Evolutionary conservation across 1,284 basidiomycete genomes (phyloP), one percentile per base, ranked within the genome.

Genomic region (Ustilago sp.): DNA sequence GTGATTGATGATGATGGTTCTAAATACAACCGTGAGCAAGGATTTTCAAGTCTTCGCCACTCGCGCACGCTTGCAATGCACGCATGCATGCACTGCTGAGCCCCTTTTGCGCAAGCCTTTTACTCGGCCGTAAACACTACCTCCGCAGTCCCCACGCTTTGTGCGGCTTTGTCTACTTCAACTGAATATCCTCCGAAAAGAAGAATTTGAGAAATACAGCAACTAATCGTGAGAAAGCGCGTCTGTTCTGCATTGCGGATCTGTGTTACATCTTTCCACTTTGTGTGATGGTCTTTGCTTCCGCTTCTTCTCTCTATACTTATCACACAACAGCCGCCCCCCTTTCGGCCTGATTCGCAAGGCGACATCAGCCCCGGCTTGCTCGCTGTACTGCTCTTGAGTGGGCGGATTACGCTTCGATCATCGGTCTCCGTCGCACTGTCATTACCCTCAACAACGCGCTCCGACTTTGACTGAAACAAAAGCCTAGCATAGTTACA

Each of bases 161-260:
- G n/a, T n/a, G n/a, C n/a, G n/a, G n/a, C n/a, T n/a, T n/a, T n/a
- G n/a, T n/a, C n/a, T n/a, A n/a, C n/a, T n/a, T n/a, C n/a, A n/a
- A n/a, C n/a, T n/a, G 51, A 53, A 19, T 19, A 19, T 19, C 19
- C 19, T 19, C 19, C 19, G 19, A 19, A 19, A 19, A 19, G 19
- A 19, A 19, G 19, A 19, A 19, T 1, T 19, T 19, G 19, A 19
- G 19, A 19, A 19, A 19, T 19, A 19, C 19, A 19, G 19, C 19
- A 19, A 19, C 19, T 19, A 19, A 19, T 19, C 19, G 19, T 19
- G 19, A 19, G 19, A 19, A 19, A 19, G 51, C 51, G 51, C 51
- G 51, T 53, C 51, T 38, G 51, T 34, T 53, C 51, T 38, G 51
- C 51, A 53, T 53, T n/a, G 51, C 35, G 51, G 34, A 53, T 53